Evolutionary conservation across 2,329 filamentous ascomycete species (phyloP).

Genomic region (Penicillium sp.): DNA sequence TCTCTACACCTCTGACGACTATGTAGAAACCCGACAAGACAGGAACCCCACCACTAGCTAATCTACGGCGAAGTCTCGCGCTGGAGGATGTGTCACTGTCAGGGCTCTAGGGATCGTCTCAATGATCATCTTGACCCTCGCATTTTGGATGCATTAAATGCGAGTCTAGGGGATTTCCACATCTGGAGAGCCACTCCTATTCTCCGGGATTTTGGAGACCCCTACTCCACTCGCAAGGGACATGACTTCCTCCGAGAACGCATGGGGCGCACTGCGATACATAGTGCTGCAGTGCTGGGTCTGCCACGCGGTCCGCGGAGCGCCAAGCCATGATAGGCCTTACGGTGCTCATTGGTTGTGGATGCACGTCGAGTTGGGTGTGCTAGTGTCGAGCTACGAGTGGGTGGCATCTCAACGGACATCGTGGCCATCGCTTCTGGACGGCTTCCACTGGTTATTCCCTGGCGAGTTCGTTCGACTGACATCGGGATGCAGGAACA

Average conservation of each 20-base stretch:
- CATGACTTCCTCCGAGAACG: slow-evolving; percentile 8
- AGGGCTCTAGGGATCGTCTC: background rate
- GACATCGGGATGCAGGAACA: slow-evolving; percentile 7
- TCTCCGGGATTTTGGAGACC: background rate
- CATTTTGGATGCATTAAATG: background rate
- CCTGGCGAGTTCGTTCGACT: slow-evolving; percentile 13
- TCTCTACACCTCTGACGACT: slow-evolving; percentile 6
- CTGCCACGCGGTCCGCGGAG: slow-evolving; percentile 15
- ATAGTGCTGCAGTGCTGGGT: no score
- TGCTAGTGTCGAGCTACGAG: background rate
- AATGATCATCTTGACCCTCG: slow-evolving; percentile 4
- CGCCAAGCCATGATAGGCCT: slow-evolving; percentile 29
- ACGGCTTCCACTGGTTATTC: slow-evolving; percentile 5
- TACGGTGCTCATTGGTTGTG: slow-evolving; percentile 22
- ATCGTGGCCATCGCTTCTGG: background rate
- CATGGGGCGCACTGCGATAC: slow-evolving; percentile 12
- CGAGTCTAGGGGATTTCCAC: background rate
- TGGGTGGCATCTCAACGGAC: slow-evolving; percentile 24
- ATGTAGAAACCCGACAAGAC: background rate
- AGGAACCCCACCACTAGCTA: background rate
- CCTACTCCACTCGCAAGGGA: slow-evolving; percentile 6
- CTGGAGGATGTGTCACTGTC: background rate
- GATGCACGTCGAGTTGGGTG: background rate
- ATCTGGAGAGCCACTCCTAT: background rate
- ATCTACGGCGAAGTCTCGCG: background rate